Percentiles rank a stretch among this genome's conserved stretches.
Evolutionary conservation across 1,139 yeast species (phyloP).

Genomic region (Scheffersomyces titani): DNA sequence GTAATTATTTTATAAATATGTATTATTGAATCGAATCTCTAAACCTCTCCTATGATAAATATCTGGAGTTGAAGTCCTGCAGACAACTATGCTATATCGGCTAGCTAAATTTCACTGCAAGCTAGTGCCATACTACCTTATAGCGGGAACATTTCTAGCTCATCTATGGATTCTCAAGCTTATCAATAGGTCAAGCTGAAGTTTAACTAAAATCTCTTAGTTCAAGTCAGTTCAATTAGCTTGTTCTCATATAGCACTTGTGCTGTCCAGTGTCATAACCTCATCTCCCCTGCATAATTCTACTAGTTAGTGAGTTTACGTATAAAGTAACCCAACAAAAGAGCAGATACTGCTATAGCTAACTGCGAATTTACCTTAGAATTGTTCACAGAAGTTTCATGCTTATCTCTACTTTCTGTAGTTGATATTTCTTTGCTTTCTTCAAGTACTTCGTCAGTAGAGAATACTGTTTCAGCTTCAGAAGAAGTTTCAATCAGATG

Average conservation of each 20-base stretch:
- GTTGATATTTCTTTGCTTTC: neutral
- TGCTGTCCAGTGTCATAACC: neutral
- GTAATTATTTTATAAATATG: neutral
- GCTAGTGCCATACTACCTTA: neutral
- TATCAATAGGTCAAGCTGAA: neutral
- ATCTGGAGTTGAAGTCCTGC: neutral
- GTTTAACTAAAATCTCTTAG: too few relatives aligned
- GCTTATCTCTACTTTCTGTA: neutral
- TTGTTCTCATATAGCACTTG: neutral
- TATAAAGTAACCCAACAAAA: constrained; percentile 8
- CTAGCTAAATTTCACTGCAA: neutral
- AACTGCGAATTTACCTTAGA: constrained; percentile 4
- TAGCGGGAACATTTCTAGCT: neutral
- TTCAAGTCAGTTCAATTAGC: neutral
- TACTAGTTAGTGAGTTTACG: constrained; percentile 5
- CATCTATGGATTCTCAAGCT: neutral
- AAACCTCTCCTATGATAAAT: neutral
- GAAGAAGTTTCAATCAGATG: constrained; percentile 24
- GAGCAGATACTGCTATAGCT: constrained; percentile 8
- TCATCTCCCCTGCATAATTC: neutral
- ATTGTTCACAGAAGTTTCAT: neutral
- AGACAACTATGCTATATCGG: neutral
- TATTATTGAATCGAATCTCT: neutral
- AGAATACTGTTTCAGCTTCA: constrained; percentile 49
- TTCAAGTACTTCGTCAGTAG: neutral